phyloP scores from a whole-genome alignment of 2,329 filamentous ascomycete genomes.

The Penicillium digitatum region DNA sequence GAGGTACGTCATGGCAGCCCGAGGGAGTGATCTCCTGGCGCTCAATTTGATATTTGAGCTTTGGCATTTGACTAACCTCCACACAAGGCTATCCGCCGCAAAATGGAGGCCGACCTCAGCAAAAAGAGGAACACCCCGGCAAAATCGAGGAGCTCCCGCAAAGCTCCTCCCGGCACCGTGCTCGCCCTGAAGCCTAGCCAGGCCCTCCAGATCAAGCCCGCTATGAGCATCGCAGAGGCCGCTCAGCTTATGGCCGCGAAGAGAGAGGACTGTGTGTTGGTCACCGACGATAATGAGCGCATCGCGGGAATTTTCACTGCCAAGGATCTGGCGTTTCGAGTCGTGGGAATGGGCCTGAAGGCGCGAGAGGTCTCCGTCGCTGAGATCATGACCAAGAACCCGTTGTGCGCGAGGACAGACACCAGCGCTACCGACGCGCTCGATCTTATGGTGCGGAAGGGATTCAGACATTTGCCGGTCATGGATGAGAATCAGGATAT shows the following conservation, averaged over 20 bases:
- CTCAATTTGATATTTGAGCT: not conserved
- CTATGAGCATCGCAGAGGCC: constrained; percentile 88
- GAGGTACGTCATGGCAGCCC: constrained; percentile 62
- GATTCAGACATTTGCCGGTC: constrained; percentile 93
- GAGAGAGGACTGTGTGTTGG: constrained; percentile 93
- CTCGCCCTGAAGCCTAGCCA: constrained; percentile 92
- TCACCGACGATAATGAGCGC: constrained; percentile 95
- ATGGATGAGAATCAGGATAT: constrained; percentile 99
- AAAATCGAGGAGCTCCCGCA: constrained; percentile 78
- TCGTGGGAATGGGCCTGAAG: constrained; percentile 86
- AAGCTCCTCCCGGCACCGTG: constrained; percentile 92
- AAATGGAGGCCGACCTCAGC: constrained; percentile 94
- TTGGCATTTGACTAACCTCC: constrained; percentile 1
- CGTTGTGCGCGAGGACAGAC: constrained; percentile 92
- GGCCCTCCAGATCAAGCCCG: constrained; percentile 94
- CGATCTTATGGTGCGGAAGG: constrained; percentile 96
- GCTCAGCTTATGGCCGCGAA: constrained; percentile 99
- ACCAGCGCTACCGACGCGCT: constrained; percentile 96
- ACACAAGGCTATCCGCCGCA: constrained; percentile 81
- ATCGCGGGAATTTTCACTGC: constrained; percentile 99
- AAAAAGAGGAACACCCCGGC: constrained; percentile 86
- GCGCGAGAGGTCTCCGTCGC: constrained; percentile 86
- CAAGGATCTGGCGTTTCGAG: constrained; percentile 95
- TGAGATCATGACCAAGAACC: constrained; percentile 99
- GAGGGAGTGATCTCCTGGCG: not conserved